phyloP scores from a whole-genome alignment of 352 stramenopile genomes.

The Globisporangium nunn region DNA sequence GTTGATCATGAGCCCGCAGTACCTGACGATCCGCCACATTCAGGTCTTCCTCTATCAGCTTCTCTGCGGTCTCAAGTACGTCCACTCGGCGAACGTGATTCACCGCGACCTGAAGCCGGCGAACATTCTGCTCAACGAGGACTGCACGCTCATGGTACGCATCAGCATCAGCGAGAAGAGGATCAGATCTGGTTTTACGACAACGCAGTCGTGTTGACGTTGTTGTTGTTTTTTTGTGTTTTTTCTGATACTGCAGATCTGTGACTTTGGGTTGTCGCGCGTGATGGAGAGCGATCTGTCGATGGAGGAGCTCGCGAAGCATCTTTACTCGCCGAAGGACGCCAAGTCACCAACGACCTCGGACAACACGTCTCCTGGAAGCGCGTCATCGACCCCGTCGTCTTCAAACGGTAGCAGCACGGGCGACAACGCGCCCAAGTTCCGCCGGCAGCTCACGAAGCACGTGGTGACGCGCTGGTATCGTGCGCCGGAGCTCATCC shows the following conservation, averaged over 20 bases:
- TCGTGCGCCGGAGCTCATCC: constrained; percentile 93
- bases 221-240: neutral
- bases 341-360: constrained; percentile 72
- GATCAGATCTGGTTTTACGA: too few relatives aligned
- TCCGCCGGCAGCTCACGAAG: constrained; percentile 92
- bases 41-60: constrained; percentile 97
- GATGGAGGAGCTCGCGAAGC: constrained; percentile 69
- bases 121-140: constrained; percentile 87
- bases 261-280: constrained; percentile 78
- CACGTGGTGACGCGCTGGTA: constrained; percentile 99
- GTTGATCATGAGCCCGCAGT: constrained; percentile 90
- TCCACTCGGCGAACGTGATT: constrained; percentile 90
- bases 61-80: constrained; percentile 93
- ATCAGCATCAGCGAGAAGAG: too few relatives aligned
- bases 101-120: constrained; percentile 87
- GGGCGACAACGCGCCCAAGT: constrained; percentile 45
- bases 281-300: constrained; percentile 73
- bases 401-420: constrained; percentile 16
- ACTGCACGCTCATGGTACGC: constrained; percentile 74
- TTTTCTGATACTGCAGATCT: constrained; percentile 35
- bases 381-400: constrained; percentile 64
- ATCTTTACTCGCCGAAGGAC: constrained; percentile 76
- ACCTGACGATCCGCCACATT: constrained; percentile 93
- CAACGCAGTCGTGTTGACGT: too few relatives aligned
- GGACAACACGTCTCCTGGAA: constrained; percentile 54